Evolutionary conservation across 2,329 filamentous ascomycete genomes (phyloP), one percentile per base, ranked within the genome.

Genomic region (Tolypocladium endophyticum): DNA sequence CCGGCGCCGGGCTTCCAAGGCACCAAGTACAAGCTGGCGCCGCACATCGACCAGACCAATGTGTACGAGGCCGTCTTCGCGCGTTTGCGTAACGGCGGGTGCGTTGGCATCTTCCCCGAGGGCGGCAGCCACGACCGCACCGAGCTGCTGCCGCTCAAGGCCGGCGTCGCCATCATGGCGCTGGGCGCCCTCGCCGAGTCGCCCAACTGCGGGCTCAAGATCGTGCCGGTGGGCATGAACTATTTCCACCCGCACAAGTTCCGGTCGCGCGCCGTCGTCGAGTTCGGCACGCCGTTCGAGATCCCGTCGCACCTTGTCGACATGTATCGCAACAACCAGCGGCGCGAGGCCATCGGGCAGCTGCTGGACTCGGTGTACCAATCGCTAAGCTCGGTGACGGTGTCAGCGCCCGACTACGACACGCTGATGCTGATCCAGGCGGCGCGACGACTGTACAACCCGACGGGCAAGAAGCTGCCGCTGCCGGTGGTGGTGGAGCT

Each of bases 191-290:
- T 97, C 57, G 91, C 90, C 6, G 87, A 91, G 60, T 86, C 92
- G 62, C 92, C 92, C 3, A 82, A 93, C 64, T 96, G 90, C 70
- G 91, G 90, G 36, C 79, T 99, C 62, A 95, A 92, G 74, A 97
- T 99, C 67, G 90, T 99, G 30, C 94, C 94, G 4, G 92, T 94
- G 57, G 93, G 93, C 67, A 97, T 99, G 93, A 99, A 99, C 75
- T 99, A 99, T 75, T 99, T 99, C 76, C 93, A 97, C 74, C 90
- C 93, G 0, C 93, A 99, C 81, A 99, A 97, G 73, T 99, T 99
- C 75, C 88, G 93, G 54, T 97, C 93, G 64, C 85, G 94, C 71
- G 94, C 93, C 41, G 93, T 99, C 5, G 87, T 97, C 61, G 94
- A 99, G 71, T 99, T 97, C 68, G 94, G 94, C 11, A 87, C 85